Base-by-base conservation (phyloP, 768 basidiomycete species). In the Gymnopilus junonius region DNA sequence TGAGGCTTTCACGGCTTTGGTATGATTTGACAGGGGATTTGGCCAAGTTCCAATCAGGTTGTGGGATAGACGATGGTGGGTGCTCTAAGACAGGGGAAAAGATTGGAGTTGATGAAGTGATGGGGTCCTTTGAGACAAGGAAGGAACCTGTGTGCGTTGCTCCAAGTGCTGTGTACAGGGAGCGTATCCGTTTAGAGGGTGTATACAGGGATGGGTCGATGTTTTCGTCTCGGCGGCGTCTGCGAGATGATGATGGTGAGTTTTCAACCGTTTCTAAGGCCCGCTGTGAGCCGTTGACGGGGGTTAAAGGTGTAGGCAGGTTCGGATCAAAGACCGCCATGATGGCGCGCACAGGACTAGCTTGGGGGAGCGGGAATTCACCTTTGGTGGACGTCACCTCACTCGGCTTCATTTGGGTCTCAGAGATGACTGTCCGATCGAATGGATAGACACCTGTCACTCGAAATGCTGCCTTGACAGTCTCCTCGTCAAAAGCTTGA, bases 391-490 rank as follows among this genome's bases (percentile, higher is more conserved):
- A 79, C 15, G 71, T 72, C 21, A 63, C 46, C 23, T 54, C 51
- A 42, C 71, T 72, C 0, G 75, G 75, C 42, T 70, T 71, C 71
- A 75, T 74, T 61, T 75, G 73, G 3, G 10, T 37, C 7, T 63
- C 56, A 0, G 65, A 62, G 55, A 79, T 75, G 20, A 74, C 59
- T 34, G 63, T 59, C 20, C 54, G 70, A 55, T 74, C 62, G 59
- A 73, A 77, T 2, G 76, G 74, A 54, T 71, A 42, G 39, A 79
- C 63, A 0, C 75, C 71, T 0, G 74, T 78, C 14, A 63, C 72
- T 15, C 45, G 32, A 64, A 79, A 80, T 0, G 76, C 76, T 3
- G 73, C 62, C 15, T 63, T 43, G 23, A 78, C 62, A 8, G 51
- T 71, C 21, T 73, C 66, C 21, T 53, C 32, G 0, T 69, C 73